Evolutionary conservation across 768 basidiomycete species (phyloP).

Genomic region (Suillus sp.): DNA sequence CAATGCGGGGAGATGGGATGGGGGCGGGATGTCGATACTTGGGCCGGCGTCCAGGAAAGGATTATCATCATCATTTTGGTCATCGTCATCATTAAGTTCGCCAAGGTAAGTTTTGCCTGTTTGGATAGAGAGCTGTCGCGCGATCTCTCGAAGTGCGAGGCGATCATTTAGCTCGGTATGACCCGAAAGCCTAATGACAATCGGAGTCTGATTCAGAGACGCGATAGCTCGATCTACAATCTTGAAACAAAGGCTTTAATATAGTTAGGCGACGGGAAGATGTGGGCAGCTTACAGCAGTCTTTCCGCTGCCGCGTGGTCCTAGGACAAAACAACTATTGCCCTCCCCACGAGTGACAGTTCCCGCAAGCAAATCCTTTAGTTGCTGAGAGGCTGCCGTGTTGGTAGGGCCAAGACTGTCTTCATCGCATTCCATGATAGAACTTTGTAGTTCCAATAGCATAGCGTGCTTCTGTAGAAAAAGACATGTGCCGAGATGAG

Average conservation of each 20-base stretch:
- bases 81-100: slow-evolving; percentile 40
- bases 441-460: slow-evolving; percentile 46
- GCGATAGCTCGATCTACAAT: slow-evolving; percentile 60
- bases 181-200: slow-evolving; percentile 83
- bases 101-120: slow-evolving; percentile 62
- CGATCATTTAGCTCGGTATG: slow-evolving; percentile 85
- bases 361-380: slow-evolving; percentile 67
- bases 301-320: slow-evolving; percentile 87
- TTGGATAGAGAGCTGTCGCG: slow-evolving; percentile 77
- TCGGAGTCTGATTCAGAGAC: slow-evolving; percentile 50
- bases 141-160: slow-evolving; percentile 90
- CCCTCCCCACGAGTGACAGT: slow-evolving; percentile 84
- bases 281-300: slow-evolving; percentile 54
- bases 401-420: slow-evolving; percentile 46
- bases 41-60: slow-evolving; percentile 47
- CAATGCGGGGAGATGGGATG: slow-evolving; percentile 71
- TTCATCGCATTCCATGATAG: slow-evolving; percentile 24
- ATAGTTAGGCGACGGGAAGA: slow-evolving; percentile 9
- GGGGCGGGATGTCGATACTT: slow-evolving; percentile 52
- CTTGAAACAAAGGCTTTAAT: slow-evolving; percentile 37
- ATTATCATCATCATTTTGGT: slow-evolving; percentile 39
- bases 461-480: slow-evolving; percentile 60
- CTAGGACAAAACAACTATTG: slow-evolving; percentile 88
- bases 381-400: slow-evolving; percentile 51
- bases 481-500: slow-evolving; percentile 47